Evolutionary conservation across 495 filamentous ascomycete genomes (phyloP).

Genomic region (Podospora bellae-mahoneyi): DNA sequence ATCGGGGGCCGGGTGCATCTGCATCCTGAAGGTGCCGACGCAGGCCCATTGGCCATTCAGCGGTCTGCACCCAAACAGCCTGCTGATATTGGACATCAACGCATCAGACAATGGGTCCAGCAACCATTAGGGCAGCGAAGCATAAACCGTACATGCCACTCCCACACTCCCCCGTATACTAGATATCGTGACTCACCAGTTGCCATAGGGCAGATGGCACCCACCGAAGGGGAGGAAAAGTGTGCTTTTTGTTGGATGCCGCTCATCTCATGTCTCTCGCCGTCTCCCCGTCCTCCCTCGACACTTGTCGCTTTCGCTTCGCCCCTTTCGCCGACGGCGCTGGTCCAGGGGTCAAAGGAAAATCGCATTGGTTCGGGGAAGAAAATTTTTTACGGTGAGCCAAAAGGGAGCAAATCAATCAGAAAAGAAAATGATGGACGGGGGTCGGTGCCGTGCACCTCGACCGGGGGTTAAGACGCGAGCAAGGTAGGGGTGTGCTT

Average conservation of each 20-base stretch:
- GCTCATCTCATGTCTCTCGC: conserved; percentile 10
- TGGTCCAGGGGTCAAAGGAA: conserved; percentile 27
- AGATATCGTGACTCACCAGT: conserved; percentile 36
- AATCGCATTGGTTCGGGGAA: conserved; percentile 26
- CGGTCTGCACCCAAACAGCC: conserved; percentile 32
- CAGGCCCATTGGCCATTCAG: conserved; percentile 40
- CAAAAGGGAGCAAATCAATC: conserved; percentile 32
- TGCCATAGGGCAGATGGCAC: conserved; percentile 15
- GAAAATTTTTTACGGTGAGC: conserved; percentile 37
- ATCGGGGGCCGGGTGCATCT: conserved; percentile 37
- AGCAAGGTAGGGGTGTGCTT: conserved; percentile 26
- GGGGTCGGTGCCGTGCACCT: conserved; percentile 22
- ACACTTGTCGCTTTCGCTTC: conserved; percentile 14
- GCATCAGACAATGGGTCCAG: conserved; percentile 35
- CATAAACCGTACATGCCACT: conserved; percentile 34
- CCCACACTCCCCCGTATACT: conserved; percentile 10
- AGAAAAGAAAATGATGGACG: conserved; percentile 27
- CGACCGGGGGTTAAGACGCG: conserved; percentile 17
- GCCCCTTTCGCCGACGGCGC: conserved; percentile 6
- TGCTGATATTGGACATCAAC: conserved; percentile 48
- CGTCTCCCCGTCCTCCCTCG: neutral
- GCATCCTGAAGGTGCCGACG: conserved; percentile 35
- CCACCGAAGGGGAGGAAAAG: conserved; percentile 14
- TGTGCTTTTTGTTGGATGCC: neutral
- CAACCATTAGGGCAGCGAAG: conserved; percentile 40